Evolutionary conservation across 1,284 basidiomycete genomes (phyloP), one percentile per base, ranked within the genome.

Genomic region (Boletus holoroseus): DNA sequence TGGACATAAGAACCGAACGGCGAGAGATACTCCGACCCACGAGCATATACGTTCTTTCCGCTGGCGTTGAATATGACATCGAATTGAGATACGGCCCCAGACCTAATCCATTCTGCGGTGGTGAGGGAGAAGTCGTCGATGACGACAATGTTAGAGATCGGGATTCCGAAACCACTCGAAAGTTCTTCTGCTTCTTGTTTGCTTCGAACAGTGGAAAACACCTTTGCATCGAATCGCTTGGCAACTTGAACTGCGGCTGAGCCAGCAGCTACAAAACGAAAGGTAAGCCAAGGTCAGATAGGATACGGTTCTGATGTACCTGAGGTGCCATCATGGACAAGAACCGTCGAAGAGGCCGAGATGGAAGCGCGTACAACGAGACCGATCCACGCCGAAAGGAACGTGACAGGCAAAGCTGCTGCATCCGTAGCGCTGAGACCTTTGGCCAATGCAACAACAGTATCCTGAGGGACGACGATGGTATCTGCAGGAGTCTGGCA

Each of bases 351-450:
- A 37, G 55, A 49, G 7, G 61, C 37, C 0, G 54, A 55, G 31
- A 65, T 52, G 20, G 53, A 50, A 37, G 51, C 56, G 5, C 54
- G 61, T 1, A 44, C 36, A 13, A 59, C 53, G 16, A 68, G 54
- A 32, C 63, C 63, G 8, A 64, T 53, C 63, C 63, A 67, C 11
- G 65, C 51, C 3, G 62, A 36, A 20, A 67, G 55, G 50, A 67
- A 57, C 0, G 55, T 48, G 28, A 49, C 24, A 20, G 60, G 50
- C 6, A 67, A 31, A 26, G 56, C 52, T 7, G 56, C 63, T 2
- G 62, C 63, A 40, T 61, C 56, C 22, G 24, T 37, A 5, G 47
- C 20, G 5, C 22, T 49, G 42, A 61, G 32, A 13, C 55, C 52
- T 12, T 37, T 37, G 2, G 64, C 55, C 16, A 64, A 32, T 7